Evolutionary conservation across 768 basidiomycete genomes (phyloP), one percentile per base, ranked within the genome.

Genomic region (Phylloporus scabripes): DNA sequence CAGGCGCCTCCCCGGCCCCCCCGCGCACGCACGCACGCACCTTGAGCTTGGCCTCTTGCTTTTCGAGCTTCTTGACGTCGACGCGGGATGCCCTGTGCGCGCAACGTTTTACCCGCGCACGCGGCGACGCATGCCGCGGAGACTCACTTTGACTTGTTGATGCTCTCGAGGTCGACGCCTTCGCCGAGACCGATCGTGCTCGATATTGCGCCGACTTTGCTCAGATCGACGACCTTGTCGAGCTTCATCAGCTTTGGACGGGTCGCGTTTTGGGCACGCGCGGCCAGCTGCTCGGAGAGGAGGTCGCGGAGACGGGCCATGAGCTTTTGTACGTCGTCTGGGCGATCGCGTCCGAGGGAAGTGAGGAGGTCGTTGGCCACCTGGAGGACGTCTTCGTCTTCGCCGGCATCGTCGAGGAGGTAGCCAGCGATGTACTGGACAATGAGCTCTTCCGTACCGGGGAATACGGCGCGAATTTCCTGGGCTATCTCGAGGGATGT

Each of bases 11-110:
- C 0, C 17, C n/a, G 4, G n/a, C n/a, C 4, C 17, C n/a, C 9
- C 34, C 2, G 8, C 8, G 4, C 4, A 7, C 17, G 4, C 17
- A 8, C 39, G 5, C 39, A 15, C 39, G 14, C 38, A 85, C 89
- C 75, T 84, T 85, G 58, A 98, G 81, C 67, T 99, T 99, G 1
- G 92, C 92, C 68, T 99, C 96, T 59, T 92, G 89, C 69, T 96
- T 95, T 71, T 95, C 92, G 8, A 96, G 80, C 61, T 94, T 94
- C 70, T 93, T 95, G 52, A 96, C 80, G 71, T 96, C 92, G 41
- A 96, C 92, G 24, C 87, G 83, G 32, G 90, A 91, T 29, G 87
- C 89, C 70, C 92, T 33, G 31, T 12, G 54, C 49, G 61, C 44
- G 57, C 51, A 52, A 52, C 47, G 44, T 40, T 44, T 52, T 11